Conservation (phyloP, 2,329 filamentous ascomycete genomes). For the Alternaria tenuissima region DNA sequence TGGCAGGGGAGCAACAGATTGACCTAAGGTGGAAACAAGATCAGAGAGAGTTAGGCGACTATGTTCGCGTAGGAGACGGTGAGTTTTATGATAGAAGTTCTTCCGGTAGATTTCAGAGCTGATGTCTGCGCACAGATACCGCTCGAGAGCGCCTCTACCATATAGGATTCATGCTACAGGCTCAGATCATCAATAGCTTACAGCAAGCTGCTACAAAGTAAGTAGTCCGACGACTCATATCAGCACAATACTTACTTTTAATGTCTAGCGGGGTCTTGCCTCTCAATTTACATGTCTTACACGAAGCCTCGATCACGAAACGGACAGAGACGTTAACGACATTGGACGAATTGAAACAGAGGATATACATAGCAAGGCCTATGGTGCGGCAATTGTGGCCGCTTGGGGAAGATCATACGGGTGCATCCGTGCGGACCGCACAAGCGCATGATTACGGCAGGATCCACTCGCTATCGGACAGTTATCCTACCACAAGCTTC, state of each 20-base stretch:
- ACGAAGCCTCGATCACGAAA: constrained; percentile 50
- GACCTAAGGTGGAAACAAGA: constrained; percentile 44
- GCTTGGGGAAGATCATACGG: constrained; percentile 15
- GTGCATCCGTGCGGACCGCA: constrained; percentile 26
- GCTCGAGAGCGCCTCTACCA: constrained; percentile 50
- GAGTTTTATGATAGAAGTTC: constrained; percentile 27
- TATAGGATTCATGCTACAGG: constrained; percentile 52
- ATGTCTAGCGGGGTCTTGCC: constrained; percentile 22
- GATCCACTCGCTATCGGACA: constrained; percentile 18
- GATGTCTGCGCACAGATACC: constrained; percentile 33
- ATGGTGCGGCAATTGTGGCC: constrained; percentile 27
- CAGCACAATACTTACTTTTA: background rate
- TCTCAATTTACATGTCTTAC: constrained; percentile 47
- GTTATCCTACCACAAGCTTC: constrained; percentile 33
- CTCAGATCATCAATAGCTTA: constrained; percentile 51
- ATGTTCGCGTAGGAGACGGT: constrained; percentile 52
- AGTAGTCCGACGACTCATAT: constrained; percentile 20
- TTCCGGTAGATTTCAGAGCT: constrained; percentile 6
- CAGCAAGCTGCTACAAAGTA: constrained; percentile 48
- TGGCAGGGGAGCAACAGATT: constrained; percentile 49
- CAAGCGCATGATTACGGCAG: constrained; percentile 18
- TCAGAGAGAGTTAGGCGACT: constrained; percentile 46
- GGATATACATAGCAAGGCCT: constrained; percentile 39
- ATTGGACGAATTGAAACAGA: constrained; percentile 50
- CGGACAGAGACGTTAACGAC: constrained; percentile 44